phyloP scores from a whole-genome alignment of 352 stramenopile species.

The Elongisporangium undulatum region DNA sequence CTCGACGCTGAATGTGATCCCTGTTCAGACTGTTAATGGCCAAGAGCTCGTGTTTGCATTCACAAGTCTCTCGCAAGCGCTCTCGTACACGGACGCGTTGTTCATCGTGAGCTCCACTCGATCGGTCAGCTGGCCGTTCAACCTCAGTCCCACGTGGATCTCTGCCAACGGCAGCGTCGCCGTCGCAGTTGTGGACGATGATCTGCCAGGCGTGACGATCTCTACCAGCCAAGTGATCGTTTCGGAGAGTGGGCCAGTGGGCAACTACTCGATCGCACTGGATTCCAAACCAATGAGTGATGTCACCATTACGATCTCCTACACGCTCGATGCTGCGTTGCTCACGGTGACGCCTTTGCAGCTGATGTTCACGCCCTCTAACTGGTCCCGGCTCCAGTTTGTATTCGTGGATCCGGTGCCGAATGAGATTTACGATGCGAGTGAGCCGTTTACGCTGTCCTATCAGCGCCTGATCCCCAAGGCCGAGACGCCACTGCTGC shows the following conservation, averaged over 20 bases:
- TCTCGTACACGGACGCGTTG: conserved; percentile 33
- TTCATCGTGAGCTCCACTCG: conserved; percentile 37
- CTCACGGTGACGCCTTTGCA: conserved; percentile 31
- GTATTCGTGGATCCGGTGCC: conserved; percentile 34
- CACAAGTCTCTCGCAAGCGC: conserved; percentile 9
- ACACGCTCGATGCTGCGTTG: conserved; percentile 26
- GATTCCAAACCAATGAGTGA: conserved; percentile 51
- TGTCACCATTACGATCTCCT: conserved; percentile 46
- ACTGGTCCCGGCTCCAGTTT: conserved; percentile 51
- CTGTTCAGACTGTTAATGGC: conserved; percentile 22
- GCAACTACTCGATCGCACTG: conserved; percentile 50
- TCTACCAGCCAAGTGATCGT: conserved; percentile 30
- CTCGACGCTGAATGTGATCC: conserved; percentile 10
- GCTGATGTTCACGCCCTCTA: conserved; percentile 38
- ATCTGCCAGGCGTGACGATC: conserved; percentile 57
- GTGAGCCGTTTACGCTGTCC: conserved; percentile 35
- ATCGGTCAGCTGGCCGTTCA: conserved; percentile 28
- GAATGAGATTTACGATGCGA: conserved; percentile 50
- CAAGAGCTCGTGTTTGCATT: conserved; percentile 17
- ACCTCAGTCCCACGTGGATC: conserved; percentile 23
- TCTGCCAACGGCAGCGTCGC: conserved; percentile 30
- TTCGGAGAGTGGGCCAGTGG: conserved; percentile 30
- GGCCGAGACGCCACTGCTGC: conserved; percentile 35
- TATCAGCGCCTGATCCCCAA: conserved; percentile 58
- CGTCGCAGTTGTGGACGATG: conserved; percentile 48